Conservation (phyloP, 495 filamentous ascomycete species). For the Aspergillus egyptiacus region DNA sequence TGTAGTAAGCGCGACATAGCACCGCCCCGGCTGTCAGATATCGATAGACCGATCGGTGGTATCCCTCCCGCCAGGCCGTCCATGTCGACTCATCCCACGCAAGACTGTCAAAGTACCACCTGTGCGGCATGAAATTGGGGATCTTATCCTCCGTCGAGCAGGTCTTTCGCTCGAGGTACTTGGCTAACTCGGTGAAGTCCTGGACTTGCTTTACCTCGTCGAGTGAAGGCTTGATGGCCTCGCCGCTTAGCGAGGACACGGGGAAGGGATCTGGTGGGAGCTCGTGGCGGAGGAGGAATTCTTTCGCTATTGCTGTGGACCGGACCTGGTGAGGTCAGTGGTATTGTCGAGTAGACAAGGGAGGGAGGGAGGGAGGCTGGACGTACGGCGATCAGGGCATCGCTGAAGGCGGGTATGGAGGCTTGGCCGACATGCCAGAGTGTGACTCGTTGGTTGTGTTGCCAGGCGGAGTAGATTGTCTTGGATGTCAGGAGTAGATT, state of each 20-base stretch:
- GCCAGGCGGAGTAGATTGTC: not conserved
- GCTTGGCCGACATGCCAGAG: conserved; percentile 6
- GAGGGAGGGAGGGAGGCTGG: not conserved
- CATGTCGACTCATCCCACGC: not conserved
- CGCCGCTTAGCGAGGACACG: not conserved
- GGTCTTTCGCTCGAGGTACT: not conserved
- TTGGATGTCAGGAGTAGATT: not conserved
- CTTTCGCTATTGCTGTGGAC: conserved; percentile 3
- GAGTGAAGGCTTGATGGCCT: not conserved
- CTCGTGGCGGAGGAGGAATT: not conserved
- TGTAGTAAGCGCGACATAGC: not conserved
- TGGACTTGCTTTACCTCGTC: not conserved
- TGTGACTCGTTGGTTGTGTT: not conserved
- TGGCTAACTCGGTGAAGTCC: not conserved
- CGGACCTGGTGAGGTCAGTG: too few relatives aligned
- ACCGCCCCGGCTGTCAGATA: conserved; percentile 5
- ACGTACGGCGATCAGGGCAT: conserved; percentile 8
- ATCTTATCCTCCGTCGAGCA: not conserved
- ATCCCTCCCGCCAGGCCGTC: not conserved
- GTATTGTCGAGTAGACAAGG: too few relatives aligned
- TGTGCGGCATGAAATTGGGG: not conserved
- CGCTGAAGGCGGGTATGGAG: not conserved
- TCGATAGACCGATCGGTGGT: conserved; percentile 4
- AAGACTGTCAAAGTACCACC: not conserved
- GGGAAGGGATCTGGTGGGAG: conserved; percentile 9